These are phyloP conservation scores for Stromatinia cepivora DNA, from an alignment of 2,329 filamentous ascomycete species.

Conservation along the genomic window DNA sequence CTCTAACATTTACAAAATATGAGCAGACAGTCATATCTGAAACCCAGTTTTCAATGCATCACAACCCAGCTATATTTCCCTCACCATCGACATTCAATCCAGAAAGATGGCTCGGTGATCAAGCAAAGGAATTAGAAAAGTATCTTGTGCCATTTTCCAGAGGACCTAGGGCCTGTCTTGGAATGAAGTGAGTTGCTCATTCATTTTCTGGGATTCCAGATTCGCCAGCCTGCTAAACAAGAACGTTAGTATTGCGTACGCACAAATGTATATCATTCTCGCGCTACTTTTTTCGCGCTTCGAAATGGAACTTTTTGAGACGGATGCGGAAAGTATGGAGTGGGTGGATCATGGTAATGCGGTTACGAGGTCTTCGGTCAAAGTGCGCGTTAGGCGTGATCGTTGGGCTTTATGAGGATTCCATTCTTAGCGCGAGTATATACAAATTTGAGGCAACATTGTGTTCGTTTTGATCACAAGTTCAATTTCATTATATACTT, in stretches of 20 bases:
- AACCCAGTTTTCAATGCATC: not conserved
- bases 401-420: too few relatives aligned
- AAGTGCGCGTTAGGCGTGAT: not conserved
- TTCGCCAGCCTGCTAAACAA: not conserved
- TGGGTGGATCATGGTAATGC: constrained; percentile 4
- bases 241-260: not conserved
- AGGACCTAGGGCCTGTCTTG: not conserved
- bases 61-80: not conserved
- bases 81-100: not conserved
- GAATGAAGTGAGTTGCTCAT: not conserved
- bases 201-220: not conserved
- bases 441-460: too few relatives aligned
- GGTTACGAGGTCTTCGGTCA: not conserved
- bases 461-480: too few relatives aligned
- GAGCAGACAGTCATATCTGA: not conserved
- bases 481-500: too few relatives aligned
- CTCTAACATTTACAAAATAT: not conserved
- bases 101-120: not conserved
- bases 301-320: constrained; percentile 13
- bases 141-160: not conserved
- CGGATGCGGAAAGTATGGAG: constrained; percentile 1
- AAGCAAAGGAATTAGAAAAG: not conserved
- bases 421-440: too few relatives aligned
- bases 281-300: not conserved
- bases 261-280: not conserved